Percentiles rank a stretch among this genome's conserved stretches.
phyloP scores from a whole-genome alignment of 768 basidiomycete species.

The Lactarius evosmus region DNA sequence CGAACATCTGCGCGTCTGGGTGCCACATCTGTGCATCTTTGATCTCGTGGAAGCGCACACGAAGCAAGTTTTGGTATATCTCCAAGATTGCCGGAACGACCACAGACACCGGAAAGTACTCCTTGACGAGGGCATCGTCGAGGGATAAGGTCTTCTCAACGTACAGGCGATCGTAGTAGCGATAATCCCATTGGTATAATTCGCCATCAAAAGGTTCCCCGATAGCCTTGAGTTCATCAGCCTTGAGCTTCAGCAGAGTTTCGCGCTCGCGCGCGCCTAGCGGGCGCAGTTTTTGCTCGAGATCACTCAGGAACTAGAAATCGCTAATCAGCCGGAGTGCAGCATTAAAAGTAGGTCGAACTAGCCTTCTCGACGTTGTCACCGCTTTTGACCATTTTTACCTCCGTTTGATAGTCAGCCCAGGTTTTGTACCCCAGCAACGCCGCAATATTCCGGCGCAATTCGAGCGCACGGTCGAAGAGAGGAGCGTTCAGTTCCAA shows the following conservation, averaged over 20 bases:
- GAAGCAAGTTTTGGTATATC: constrained; percentile 80
- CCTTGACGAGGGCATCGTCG: constrained; percentile 77
- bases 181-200: constrained; percentile 85
- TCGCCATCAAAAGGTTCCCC: constrained; percentile 64
- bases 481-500: constrained; percentile 67
- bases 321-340: not conserved
- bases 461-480: constrained; percentile 60
- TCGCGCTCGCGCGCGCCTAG: constrained; percentile 66
- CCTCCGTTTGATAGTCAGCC: constrained; percentile 82
- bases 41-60: constrained; percentile 59
- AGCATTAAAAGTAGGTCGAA: constrained; percentile 6
- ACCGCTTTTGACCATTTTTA: constrained; percentile 80
- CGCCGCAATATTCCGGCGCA: constrained; percentile 66
- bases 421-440: constrained; percentile 74
- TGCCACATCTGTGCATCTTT: constrained; percentile 72
- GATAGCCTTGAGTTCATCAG: constrained; percentile 61
- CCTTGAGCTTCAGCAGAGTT: constrained; percentile 68
- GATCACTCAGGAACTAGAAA: constrained; percentile 69
- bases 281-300: constrained; percentile 69
- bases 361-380: constrained; percentile 55
- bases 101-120: constrained; percentile 83
- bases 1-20: constrained; percentile 80
- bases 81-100: constrained; percentile 80
- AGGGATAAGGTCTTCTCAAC: constrained; percentile 64
- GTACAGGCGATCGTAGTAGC: constrained; percentile 65